Percentiles rank a stretch among this genome's conserved stretches.
These are phyloP conservation scores for Solanum chmielewskii DNA, from an alignment of 257 asterid genomes.

Conservation along the genomic window DNA sequence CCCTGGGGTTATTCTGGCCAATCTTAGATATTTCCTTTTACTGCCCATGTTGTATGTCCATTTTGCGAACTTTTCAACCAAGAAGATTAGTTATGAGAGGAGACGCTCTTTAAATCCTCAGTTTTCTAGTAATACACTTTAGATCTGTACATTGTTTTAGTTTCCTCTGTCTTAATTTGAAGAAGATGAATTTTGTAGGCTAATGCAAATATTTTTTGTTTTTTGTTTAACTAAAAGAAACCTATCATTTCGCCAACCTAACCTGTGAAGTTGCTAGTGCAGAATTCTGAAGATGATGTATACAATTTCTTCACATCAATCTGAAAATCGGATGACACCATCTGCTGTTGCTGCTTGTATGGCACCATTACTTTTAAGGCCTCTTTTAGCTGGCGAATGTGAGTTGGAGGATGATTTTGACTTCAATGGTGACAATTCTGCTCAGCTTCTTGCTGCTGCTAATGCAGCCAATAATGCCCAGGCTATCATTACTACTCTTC, in stretches of 20 bases:
- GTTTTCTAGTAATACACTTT: background rate
- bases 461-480: slow-evolving; percentile 91
- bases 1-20: background rate
- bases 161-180: background rate
- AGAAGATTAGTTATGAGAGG: background rate
- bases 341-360: slow-evolving; percentile 96
- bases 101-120: background rate
- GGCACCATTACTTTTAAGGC: slow-evolving; percentile 96
- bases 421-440: slow-evolving; percentile 64
- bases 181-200: background rate
- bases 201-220: background rate
- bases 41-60: background rate
- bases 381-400: slow-evolving; percentile 91
- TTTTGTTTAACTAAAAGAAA: background rate
- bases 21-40: background rate
- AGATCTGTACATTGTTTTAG: background rate
- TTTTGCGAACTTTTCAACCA: background rate
- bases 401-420: slow-evolving; percentile 82
- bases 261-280: slow-evolving; percentile 13
- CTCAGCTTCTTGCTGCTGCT: slow-evolving; percentile 94
- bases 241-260: background rate
- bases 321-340: slow-evolving; percentile 80
- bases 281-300: slow-evolving; percentile 89
- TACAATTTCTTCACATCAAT: slow-evolving; percentile 53
- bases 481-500: slow-evolving; percentile 69